Conservation (phyloP, 1,139 yeast species). For the Wickerhamiella pararugosa region DNA sequence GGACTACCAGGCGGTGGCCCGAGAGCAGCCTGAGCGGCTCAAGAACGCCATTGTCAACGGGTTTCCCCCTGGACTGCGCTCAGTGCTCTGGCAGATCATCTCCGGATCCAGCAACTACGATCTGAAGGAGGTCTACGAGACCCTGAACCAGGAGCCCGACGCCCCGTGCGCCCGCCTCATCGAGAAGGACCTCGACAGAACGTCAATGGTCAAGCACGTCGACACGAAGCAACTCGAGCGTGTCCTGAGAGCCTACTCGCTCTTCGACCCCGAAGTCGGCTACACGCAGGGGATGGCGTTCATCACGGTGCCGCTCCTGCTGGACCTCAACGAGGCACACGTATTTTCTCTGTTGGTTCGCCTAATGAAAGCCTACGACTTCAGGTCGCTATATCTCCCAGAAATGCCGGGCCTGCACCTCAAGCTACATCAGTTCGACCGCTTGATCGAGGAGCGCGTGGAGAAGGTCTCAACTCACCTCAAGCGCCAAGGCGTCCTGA, state of each 20-base stretch:
- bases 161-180: constrained; percentile 67
- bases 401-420: constrained; percentile 91
- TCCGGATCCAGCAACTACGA: constrained; percentile 63
- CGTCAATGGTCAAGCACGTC: constrained; percentile 52
- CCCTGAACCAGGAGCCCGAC: constrained; percentile 35
- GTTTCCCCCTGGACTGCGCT: constrained; percentile 72
- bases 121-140: constrained; percentile 52
- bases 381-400: constrained; percentile 63
- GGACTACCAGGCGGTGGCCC: constrained; percentile 54
- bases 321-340: constrained; percentile 71
- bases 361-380: constrained; percentile 69
- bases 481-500: constrained; percentile 67
- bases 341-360: constrained; percentile 70
- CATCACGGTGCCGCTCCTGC: constrained; percentile 65
- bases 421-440: constrained; percentile 74
- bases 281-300: constrained; percentile 98
- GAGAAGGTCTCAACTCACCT: constrained; percentile 65
- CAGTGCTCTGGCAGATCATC: constrained; percentile 83
- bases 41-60: constrained; percentile 54
- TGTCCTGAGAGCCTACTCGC: constrained; percentile 69
- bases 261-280: constrained; percentile 86
- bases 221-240: constrained; percentile 46
- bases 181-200: constrained; percentile 66
- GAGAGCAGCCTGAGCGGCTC: constrained; percentile 43
- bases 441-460: constrained; percentile 52